These are phyloP conservation scores for Gaeumannomyces sp. DNA, from an alignment of 2,329 filamentous ascomycete genomes.

Conservation along the genomic window DNA sequence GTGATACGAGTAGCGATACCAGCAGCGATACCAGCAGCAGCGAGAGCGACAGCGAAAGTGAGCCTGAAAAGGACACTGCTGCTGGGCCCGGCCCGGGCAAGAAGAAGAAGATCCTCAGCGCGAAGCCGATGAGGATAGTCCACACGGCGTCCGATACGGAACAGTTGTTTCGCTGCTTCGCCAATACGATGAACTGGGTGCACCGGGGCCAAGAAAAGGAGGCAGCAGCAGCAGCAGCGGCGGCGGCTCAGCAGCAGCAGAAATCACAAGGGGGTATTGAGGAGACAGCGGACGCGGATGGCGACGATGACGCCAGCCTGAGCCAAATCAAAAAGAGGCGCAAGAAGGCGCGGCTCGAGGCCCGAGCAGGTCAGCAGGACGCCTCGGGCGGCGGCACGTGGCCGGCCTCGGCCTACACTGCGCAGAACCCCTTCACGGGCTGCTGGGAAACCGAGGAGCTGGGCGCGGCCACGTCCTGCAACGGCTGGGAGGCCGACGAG, in stretches of 20 bases:
- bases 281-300: constrained; percentile 11
- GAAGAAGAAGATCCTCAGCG: neutral
- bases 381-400: constrained; percentile 13
- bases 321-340: constrained; percentile 8
- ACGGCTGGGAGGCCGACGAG: constrained; percentile 15
- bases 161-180: constrained; percentile 22
- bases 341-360: neutral
- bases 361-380: constrained; percentile 14
- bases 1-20: neutral
- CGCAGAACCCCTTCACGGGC: constrained; percentile 20
- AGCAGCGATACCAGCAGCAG: neutral
- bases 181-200: constrained; percentile 21
- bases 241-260: constrained; percentile 4
- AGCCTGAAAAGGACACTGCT: constrained; percentile 12
- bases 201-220: constrained; percentile 15
- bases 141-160: constrained; percentile 32
- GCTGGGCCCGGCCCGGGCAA: neutral
- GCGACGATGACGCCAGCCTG: constrained; percentile 4
- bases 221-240: constrained; percentile 12
- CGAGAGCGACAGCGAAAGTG: constrained; percentile 9
- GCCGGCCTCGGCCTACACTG: constrained; percentile 16
- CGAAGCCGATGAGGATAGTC: constrained; percentile 26
- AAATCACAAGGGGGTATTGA: constrained; percentile 8
- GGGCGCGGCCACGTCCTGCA: constrained; percentile 10
- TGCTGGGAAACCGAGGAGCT: constrained; percentile 19